These are phyloP conservation scores for Crepidotus variabilis DNA, from an alignment of 768 basidiomycete species.

Conservation along the genomic window DNA sequence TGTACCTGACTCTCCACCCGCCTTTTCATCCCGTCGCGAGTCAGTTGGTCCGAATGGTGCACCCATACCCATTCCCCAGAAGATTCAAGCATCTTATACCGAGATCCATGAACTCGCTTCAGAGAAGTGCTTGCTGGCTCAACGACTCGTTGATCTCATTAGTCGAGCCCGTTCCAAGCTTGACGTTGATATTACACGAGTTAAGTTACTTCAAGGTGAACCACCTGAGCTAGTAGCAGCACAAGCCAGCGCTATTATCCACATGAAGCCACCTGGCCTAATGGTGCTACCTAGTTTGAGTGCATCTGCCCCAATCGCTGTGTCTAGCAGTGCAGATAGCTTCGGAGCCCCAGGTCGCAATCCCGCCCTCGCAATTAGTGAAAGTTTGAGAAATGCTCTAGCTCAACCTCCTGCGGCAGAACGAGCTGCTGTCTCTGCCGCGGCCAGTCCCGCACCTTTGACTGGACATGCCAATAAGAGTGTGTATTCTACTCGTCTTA, in stretches of 20 bases:
- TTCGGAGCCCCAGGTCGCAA: constrained; percentile 25
- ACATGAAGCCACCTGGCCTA: constrained; percentile 10
- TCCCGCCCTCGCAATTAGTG: constrained; percentile 37
- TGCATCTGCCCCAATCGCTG: neutral
- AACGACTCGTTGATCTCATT: constrained; percentile 46
- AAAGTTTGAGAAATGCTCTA: constrained; percentile 40
- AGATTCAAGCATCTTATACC: constrained; percentile 41
- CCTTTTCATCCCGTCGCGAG: neutral
- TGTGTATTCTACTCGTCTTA: constrained; percentile 17
- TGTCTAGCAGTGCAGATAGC: constrained; percentile 10
- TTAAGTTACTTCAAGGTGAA: constrained; percentile 46
- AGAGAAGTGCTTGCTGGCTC: constrained; percentile 45
- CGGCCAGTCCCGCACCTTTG: constrained; percentile 12
- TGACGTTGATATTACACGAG: constrained; percentile 45
- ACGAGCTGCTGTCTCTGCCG: constrained; percentile 15
- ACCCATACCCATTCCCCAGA: constrained; percentile 30
- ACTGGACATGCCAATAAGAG: constrained; percentile 37
- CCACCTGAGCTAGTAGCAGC: constrained; percentile 25
- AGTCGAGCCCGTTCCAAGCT: constrained; percentile 43
- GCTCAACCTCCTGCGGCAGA: constrained; percentile 26
- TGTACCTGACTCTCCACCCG: constrained; percentile 3
- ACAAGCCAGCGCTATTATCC: constrained; percentile 11
- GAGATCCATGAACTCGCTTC: constrained; percentile 40
- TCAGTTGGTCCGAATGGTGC: neutral
- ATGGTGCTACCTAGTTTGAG: constrained; percentile 5